Conservation (phyloP, 345 rosid species). For the Citrus trifoliata region DNA sequence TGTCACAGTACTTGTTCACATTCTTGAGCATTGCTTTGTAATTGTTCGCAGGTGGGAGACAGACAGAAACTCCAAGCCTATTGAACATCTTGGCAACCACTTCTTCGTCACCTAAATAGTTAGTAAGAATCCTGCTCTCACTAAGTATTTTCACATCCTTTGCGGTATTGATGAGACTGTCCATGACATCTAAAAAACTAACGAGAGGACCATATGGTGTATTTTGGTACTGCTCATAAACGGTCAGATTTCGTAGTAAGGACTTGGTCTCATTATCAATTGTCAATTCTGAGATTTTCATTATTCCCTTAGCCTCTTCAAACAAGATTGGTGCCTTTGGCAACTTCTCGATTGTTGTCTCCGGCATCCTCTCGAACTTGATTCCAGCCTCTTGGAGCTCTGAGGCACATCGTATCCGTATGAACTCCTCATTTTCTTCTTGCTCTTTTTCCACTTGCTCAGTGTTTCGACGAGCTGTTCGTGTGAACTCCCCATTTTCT, state of each 20-base stretch:
- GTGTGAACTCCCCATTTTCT: not conserved
- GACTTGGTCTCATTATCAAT: slow-evolving; percentile 8
- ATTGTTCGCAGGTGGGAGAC: too few species aligned
- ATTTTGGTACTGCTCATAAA: slow-evolving; percentile 10
- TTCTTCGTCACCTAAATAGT: too few species aligned
- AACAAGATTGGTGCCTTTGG: not conserved
- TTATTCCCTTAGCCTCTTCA: not conserved
- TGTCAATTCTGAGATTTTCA: slow-evolving; percentile 1
- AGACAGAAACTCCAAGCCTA: too few species aligned
- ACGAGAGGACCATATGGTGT: not conserved
- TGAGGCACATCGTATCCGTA: not conserved
- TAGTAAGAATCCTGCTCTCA: not conserved
- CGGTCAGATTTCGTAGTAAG: slow-evolving; percentile 16
- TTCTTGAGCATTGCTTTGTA: too few species aligned
- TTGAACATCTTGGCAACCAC: too few species aligned
- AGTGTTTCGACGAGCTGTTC: too few species aligned
- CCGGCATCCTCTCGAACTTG: not conserved
- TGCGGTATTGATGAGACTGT: slow-evolving; percentile 2
- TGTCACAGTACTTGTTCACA: too few species aligned
- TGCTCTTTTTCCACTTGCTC: too few species aligned
- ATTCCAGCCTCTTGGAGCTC: slow-evolving; percentile 29
- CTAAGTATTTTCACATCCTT: slow-evolving; percentile 18
- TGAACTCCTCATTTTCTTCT: too few species aligned
- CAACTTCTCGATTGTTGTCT: too few species aligned
- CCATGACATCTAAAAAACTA: slow-evolving; percentile 15